Evolutionary conservation across 2,329 filamentous ascomycete genomes (phyloP).

Genomic region (Aureobasidium musti): DNA sequence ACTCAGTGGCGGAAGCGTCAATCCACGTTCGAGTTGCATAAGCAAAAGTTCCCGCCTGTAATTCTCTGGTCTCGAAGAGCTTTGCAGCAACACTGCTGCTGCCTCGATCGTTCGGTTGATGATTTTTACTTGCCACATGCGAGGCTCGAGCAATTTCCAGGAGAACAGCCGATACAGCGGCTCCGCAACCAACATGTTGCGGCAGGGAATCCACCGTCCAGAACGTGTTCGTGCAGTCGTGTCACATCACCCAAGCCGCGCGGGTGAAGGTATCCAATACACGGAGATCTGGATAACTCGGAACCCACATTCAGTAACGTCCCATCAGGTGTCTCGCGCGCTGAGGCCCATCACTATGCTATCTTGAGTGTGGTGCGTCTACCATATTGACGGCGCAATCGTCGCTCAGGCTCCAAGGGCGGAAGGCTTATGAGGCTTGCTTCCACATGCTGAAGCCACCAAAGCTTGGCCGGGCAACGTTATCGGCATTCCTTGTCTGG

Average conservation of each 20-base stretch:
- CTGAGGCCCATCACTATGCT: background rate
- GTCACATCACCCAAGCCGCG: conserved; percentile 22
- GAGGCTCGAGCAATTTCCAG: background rate
- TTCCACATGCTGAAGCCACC: conserved; percentile 11
- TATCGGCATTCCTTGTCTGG: background rate
- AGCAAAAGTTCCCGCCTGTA: background rate
- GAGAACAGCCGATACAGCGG: conserved; percentile 15
- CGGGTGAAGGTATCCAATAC: conserved; percentile 8
- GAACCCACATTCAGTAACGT: background rate
- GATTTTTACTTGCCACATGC: background rate
- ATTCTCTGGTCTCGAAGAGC: too few relatives aligned
- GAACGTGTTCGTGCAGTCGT: conserved; percentile 16
- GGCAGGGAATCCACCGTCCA: conserved; percentile 1
- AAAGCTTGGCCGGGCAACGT: conserved; percentile 1
- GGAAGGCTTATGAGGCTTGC: conserved; percentile 15
- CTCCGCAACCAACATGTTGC: background rate
- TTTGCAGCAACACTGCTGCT: background rate
- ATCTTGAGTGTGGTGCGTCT: conserved; percentile 2
- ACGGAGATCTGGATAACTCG: background rate
- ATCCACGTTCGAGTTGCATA: background rate
- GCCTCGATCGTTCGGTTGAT: background rate
- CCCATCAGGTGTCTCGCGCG: background rate
- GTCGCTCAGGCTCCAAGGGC: background rate
- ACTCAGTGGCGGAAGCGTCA: background rate
- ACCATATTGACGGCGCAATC: background rate